phyloP scores from a whole-genome alignment of 164 flowering plant genomes.

The Warburgia ugandensis region DNA sequence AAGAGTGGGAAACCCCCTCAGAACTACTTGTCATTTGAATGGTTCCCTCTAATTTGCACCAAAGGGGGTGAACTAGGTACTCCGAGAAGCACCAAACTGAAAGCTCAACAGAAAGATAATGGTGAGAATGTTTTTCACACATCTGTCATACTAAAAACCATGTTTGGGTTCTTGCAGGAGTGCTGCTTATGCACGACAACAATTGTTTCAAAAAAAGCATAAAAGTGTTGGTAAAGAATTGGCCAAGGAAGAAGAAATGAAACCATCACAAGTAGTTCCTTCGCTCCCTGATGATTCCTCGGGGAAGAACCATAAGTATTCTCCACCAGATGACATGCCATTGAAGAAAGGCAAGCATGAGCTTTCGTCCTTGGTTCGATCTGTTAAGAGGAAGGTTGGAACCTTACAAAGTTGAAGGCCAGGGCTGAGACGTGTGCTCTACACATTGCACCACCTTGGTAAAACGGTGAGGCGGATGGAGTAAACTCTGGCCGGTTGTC shows the following conservation, averaged over 20 bases:
- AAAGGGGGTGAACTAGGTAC: background rate
- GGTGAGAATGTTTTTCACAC: background rate
- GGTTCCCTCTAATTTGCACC: no score
- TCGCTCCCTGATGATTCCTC: constrained; percentile 16
- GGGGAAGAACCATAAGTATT: constrained; percentile 10
- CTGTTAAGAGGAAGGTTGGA: constrained; percentile 28
- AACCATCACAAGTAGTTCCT: constrained; percentile 5
- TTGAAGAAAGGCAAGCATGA: constrained; percentile 13
- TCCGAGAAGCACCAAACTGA: background rate
- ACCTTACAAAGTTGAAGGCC: constrained; percentile 1
- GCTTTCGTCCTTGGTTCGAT: constrained; percentile 17
- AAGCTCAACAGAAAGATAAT: background rate
- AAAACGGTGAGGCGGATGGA: no score
- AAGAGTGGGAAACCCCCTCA: no score
- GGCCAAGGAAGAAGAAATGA: constrained; percentile 5
- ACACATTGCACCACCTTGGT: no score
- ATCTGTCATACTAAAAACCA: background rate
- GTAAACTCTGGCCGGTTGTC: no score
- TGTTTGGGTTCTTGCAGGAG: constrained; percentile 51
- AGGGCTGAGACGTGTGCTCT: no score
- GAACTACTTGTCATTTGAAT: no score
- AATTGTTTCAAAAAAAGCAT: constrained; percentile 38
- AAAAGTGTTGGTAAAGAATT: constrained; percentile 19
- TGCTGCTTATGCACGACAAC: constrained; percentile 67
- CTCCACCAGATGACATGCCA: constrained; percentile 5